A percentile compares a stretch with the other conserved stretches of the same genome.
phyloP scores from a whole-genome alignment of 176 grass and related monocot species.

The Zoysia japonica region DNA sequence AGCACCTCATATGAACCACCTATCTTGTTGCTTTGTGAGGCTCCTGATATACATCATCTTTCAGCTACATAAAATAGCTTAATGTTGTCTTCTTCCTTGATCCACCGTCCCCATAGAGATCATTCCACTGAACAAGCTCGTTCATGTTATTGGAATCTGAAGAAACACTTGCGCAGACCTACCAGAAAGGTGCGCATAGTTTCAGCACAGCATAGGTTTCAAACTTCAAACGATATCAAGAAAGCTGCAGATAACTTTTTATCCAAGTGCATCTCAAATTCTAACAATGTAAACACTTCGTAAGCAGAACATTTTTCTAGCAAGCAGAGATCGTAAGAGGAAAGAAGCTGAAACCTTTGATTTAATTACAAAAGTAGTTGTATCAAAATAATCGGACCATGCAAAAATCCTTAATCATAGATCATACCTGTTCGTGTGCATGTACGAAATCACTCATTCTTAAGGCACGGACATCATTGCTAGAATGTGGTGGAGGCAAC shows the following conservation, averaged over 20 bases:
- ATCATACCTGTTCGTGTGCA: conserved; percentile 87
- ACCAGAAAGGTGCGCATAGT: conserved; percentile 26
- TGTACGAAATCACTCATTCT: conserved; percentile 72
- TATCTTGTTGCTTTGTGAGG: conserved; percentile 23
- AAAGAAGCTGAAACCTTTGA: neutral
- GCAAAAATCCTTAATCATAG: neutral
- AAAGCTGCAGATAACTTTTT: neutral
- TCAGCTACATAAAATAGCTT: conserved; percentile 94
- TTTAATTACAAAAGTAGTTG: neutral
- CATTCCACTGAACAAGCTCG: conserved; percentile 89
- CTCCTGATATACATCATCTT: conserved; percentile 37
- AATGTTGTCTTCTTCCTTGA: conserved; percentile 91
- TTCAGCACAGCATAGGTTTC: conserved; percentile 2
- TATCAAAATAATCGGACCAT: conserved; percentile 7
- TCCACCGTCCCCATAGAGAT: conserved; percentile 87
- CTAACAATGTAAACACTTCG: neutral
- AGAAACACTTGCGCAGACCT: conserved; percentile 95
- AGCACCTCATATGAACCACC: neutral
- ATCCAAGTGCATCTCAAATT: neutral
- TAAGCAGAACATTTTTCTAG: neutral
- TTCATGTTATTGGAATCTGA: conserved; percentile 93
- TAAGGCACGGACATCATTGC: conserved; percentile 69
- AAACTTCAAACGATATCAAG: neutral
- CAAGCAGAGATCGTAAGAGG: neutral
- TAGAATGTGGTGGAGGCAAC: conserved; percentile 52